A percentile compares a stretch with the other conserved stretches of the same genome.
Evolutionary conservation across 2,329 filamentous ascomycete genomes (phyloP).

Genomic region (Chaetomium strumarium): DNA sequence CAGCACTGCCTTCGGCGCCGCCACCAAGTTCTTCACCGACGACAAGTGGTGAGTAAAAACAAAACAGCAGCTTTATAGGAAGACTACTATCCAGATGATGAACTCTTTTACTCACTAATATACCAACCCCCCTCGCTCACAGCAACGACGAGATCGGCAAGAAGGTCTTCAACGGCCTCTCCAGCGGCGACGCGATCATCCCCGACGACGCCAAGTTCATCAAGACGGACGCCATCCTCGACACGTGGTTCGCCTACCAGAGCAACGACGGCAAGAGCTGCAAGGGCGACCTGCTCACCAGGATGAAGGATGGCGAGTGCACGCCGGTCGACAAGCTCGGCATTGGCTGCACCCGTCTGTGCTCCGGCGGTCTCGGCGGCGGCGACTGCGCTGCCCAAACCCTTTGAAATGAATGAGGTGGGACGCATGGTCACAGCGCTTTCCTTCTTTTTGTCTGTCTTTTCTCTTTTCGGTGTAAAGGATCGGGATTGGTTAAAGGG

Average conservation of each 20-base stretch:
- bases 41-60: slow-evolving; percentile 11
- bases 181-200: neutral
- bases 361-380: neutral
- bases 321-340: neutral
- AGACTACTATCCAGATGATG: too few relatives aligned
- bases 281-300: neutral
- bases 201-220: neutral
- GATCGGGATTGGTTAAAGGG: too few relatives aligned
- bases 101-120: neutral
- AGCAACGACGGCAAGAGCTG: neutral
- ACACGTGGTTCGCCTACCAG: neutral
- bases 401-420: too few relatives aligned
- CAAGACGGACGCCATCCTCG: neutral
- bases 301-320: neutral
- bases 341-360: neutral
- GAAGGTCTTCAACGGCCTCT: neutral
- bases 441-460: too few relatives aligned
- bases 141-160: neutral
- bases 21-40: slow-evolving; percentile 14
- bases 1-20: slow-evolving; percentile 16
- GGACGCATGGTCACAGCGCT: too few relatives aligned
- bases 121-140: neutral
- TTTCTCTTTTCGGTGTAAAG: too few relatives aligned
- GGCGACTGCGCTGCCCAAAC: too few relatives aligned
- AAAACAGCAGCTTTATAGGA: too few relatives aligned